These are phyloP conservation scores for Aureobasidium zeae DNA, from an alignment of 2,329 filamentous ascomycete genomes.

Conservation along the genomic window DNA sequence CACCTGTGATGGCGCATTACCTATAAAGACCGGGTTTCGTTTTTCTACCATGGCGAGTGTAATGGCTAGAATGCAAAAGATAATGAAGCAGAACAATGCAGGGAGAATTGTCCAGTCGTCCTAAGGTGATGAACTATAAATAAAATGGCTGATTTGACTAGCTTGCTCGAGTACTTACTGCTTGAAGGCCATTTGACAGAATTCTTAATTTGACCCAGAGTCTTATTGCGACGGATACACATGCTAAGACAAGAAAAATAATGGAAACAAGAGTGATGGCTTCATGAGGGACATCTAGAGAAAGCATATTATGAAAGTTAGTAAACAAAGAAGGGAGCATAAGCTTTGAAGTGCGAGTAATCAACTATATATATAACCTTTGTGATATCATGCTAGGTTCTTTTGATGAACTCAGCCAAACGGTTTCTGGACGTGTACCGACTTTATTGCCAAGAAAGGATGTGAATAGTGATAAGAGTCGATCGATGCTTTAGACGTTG, in stretches of 20 bases:
- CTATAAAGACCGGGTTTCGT: background rate
- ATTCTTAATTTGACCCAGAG: background rate
- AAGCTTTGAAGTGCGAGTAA: no score
- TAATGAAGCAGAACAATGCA: background rate
- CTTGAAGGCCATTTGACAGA: background rate
- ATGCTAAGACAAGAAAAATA: background rate
- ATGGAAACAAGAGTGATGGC: background rate
- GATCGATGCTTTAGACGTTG: no score
- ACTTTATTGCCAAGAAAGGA: no score
- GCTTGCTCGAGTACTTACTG: background rate
- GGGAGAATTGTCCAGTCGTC: slow-evolving; percentile 2
- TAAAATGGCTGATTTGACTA: background rate
- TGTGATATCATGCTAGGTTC: no score
- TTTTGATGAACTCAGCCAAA: no score
- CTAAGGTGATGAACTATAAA: background rate
- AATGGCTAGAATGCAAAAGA: slow-evolving; percentile 1
- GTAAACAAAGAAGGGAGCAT: no score
- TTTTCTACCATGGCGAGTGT: background rate
- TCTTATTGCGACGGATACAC: background rate
- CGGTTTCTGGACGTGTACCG: no score
- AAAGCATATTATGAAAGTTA: no score
- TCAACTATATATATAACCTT: no score
- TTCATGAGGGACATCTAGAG: no score
- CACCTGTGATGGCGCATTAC: background rate
- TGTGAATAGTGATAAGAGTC: no score